These are phyloP conservation scores for Globisporangium apiculatum DNA, from an alignment of 352 stramenopile species.

Conservation along the genomic window DNA sequence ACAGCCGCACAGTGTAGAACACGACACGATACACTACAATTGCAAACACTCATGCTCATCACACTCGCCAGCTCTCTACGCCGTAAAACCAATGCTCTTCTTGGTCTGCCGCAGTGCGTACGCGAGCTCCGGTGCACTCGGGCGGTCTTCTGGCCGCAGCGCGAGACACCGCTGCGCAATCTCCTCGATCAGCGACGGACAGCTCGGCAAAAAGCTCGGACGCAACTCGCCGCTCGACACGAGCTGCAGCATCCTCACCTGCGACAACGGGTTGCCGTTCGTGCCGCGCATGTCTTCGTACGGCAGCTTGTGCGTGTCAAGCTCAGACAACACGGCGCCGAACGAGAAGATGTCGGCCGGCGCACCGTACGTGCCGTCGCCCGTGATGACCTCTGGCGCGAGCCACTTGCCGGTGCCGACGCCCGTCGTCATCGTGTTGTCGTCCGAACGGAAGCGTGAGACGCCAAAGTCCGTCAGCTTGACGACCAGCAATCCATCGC, in stretches of 20 bases:
- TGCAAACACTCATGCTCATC: too few relatives aligned
- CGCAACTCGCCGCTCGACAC: slow-evolving; percentile 12
- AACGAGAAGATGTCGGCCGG: slow-evolving; percentile 55
- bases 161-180: background rate
- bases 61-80: too few relatives aligned
- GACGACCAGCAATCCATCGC: slow-evolving; percentile 14
- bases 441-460: too few relatives aligned
- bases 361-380: slow-evolving; percentile 34
- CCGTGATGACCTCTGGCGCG: slow-evolving; percentile 46
- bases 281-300: slow-evolving; percentile 32
- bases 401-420: slow-evolving; percentile 22
- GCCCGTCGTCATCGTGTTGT: too few relatives aligned
- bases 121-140: background rate
- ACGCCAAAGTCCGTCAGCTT: slow-evolving; percentile 23
- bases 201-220: background rate
- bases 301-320: slow-evolving; percentile 45
- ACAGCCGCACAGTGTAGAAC: too few relatives aligned
- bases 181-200: background rate
- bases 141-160: background rate
- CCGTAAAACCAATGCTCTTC: too few relatives aligned
- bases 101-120: background rate
- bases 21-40: too few relatives aligned
- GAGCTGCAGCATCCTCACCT: slow-evolving; percentile 36
- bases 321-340: slow-evolving; percentile 43
- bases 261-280: slow-evolving; percentile 23